A percentile compares a stretch with the other conserved stretches of the same genome.
phyloP scores from a whole-genome alignment of 2,329 filamentous ascomycete genomes.

The Lachnellula occidentalis region DNA sequence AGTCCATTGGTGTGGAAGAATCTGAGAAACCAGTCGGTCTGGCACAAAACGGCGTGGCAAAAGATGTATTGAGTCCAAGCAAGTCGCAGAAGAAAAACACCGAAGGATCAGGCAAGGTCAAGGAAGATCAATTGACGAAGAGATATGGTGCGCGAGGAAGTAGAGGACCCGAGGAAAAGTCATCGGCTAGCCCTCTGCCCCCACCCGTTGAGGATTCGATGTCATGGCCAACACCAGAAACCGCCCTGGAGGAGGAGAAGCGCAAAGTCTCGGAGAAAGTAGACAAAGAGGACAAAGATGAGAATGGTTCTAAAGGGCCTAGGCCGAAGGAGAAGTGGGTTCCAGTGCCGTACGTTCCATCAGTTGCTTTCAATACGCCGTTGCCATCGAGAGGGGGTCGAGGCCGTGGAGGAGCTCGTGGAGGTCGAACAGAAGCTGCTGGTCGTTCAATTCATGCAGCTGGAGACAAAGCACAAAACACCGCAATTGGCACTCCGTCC shows the following conservation, averaged over 20 bases:
- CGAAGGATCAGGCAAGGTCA: slow-evolving; percentile 30
- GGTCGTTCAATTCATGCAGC: slow-evolving; percentile 32
- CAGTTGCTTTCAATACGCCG: slow-evolving; percentile 81
- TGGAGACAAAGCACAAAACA: slow-evolving; percentile 25
- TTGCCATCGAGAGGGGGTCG: slow-evolving; percentile 58
- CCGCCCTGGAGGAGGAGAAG: slow-evolving; percentile 69
- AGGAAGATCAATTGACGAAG: slow-evolving; percentile 28
- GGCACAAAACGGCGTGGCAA: slow-evolving; percentile 24
- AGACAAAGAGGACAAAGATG: slow-evolving; percentile 59
- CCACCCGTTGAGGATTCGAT: slow-evolving; percentile 71
- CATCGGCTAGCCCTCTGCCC: slow-evolving; percentile 34
- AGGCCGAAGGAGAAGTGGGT: slow-evolving; percentile 80
- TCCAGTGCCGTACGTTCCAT: slow-evolving; percentile 74
- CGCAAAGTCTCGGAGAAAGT: slow-evolving; percentile 64
- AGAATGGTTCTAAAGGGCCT: slow-evolving; percentile 46
- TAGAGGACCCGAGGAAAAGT: slow-evolving; percentile 28
- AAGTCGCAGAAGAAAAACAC: slow-evolving; percentile 36
- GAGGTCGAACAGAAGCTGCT: slow-evolving; percentile 34
- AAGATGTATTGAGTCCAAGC: slow-evolving; percentile 33
- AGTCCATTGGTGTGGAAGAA: slow-evolving; percentile 34
- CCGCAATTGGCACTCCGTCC: slow-evolving; percentile 6
- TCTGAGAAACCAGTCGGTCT: slow-evolving; percentile 30
- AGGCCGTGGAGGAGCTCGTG: slow-evolving; percentile 38
- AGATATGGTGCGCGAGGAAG: slow-evolving; percentile 27
- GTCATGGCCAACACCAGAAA: slow-evolving; percentile 88